Conservation (phyloP, 2,329 filamentous ascomycete species). For the Xylariaceae sp. region DNA sequence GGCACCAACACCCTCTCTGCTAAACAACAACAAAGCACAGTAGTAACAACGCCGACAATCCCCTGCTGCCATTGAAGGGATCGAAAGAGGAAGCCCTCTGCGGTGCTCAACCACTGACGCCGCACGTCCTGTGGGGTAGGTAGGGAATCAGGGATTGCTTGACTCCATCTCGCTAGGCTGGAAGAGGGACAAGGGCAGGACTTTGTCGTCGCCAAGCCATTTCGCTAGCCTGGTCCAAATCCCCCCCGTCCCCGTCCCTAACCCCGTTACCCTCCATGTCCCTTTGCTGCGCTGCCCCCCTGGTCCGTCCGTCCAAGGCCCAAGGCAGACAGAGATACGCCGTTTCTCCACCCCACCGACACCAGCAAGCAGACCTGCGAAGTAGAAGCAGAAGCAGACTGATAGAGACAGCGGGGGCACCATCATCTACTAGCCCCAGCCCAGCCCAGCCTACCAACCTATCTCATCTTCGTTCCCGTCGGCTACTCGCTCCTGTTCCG, state of each 20-base stretch:
- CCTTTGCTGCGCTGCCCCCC: slow-evolving; percentile 10
- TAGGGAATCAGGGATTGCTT: not conserved
- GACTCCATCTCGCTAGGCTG: not conserved
- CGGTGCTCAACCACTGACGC: too few relatives aligned
- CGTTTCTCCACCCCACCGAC: not conserved
- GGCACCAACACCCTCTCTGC: too few relatives aligned
- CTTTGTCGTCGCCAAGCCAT: slow-evolving; percentile 18
- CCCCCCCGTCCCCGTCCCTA: slow-evolving; percentile 12
- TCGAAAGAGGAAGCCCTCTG: too few relatives aligned
- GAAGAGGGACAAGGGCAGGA: slow-evolving; percentile 18
- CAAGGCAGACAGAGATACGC: slow-evolving; percentile 9
- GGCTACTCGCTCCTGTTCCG: not conserved
- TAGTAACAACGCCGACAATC: too few relatives aligned
- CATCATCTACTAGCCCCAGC: slow-evolving; percentile 6
- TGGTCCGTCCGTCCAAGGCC: too few relatives aligned
- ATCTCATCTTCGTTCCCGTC: slow-evolving; percentile 8
- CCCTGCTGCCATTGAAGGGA: too few relatives aligned
- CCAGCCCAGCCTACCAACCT: slow-evolving; percentile 10
- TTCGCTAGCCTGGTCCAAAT: slow-evolving; percentile 11
- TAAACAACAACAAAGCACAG: too few relatives aligned
- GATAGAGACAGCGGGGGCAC: not conserved
- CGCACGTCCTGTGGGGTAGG: too few relatives aligned
- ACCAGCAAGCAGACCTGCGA: not conserved
- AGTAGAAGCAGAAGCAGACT: slow-evolving; percentile 5
- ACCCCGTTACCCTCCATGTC: slow-evolving; percentile 3